Evolutionary conservation across 305 asterid genomes (phyloP).

Genomic region (Withania somnifera): DNA sequence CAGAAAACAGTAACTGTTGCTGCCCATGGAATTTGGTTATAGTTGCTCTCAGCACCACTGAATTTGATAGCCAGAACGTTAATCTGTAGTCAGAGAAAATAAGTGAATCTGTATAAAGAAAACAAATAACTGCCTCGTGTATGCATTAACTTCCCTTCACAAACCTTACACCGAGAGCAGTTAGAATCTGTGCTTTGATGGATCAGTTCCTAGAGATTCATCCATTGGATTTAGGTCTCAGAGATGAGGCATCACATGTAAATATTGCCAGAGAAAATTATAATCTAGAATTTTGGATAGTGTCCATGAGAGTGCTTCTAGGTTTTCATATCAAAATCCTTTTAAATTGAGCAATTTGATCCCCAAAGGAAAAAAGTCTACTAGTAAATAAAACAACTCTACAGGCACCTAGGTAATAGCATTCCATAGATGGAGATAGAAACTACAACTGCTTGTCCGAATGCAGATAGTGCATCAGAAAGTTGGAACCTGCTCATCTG

Average conservation of each 20-base stretch:
- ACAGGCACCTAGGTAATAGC: background rate
- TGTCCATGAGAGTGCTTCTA: background rate
- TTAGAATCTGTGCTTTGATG: background rate
- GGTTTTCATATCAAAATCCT: background rate
- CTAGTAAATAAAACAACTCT: background rate
- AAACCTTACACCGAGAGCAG: background rate
- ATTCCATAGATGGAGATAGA: background rate
- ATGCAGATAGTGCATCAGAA: background rate
- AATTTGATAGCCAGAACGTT: constrained; percentile 89
- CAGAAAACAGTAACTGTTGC: constrained; percentile 22
- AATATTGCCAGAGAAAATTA: background rate
- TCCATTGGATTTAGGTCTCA: background rate
- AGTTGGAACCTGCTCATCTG: background rate
- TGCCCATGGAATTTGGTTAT: constrained; percentile 38
- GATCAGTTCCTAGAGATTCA: background rate
- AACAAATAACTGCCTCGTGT: background rate
- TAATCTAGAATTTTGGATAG: background rate
- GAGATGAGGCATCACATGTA: background rate
- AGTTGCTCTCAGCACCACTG: constrained; percentile 81
- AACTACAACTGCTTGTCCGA: background rate
- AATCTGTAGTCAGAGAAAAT: constrained; percentile 37
- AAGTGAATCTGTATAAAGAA: background rate
- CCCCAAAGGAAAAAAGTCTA: background rate
- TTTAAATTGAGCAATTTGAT: background rate
- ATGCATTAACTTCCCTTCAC: background rate